Percentiles rank a stretch among this genome's conserved stretches.
phyloP scores from a whole-genome alignment of 176 grass and related monocot genomes.

The Stipa capillata region DNA sequence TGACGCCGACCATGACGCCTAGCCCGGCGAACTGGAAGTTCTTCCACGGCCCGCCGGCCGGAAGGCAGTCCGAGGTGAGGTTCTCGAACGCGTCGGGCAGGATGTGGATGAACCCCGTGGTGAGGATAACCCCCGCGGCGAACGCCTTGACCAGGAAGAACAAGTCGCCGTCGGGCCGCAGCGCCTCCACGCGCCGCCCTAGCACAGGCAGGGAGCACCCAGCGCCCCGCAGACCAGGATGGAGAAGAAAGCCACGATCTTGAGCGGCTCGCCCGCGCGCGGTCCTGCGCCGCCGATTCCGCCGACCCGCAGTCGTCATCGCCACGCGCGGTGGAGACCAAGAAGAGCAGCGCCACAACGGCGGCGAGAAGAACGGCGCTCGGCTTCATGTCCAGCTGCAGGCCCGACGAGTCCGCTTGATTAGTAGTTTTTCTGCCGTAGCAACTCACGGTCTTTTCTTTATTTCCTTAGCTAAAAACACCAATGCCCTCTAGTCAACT shows the following conservation, averaged over 20 bases:
- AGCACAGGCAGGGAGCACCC: conserved; percentile 30
- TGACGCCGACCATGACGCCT: conserved; percentile 45
- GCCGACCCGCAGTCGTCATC: too few relatives aligned
- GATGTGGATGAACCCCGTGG: conserved; percentile 35
- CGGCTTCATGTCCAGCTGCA: neutral
- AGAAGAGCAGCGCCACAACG: neutral
- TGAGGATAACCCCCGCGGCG: conserved; percentile 41
- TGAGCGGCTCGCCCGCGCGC: too few relatives aligned
- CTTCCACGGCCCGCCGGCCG: conserved; percentile 5
- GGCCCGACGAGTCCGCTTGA: too few relatives aligned
- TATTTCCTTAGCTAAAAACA: too few relatives aligned
- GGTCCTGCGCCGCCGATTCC: too few relatives aligned
- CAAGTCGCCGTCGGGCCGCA: conserved; percentile 22
- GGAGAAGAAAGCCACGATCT: conserved; percentile 38
- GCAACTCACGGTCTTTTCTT: too few relatives aligned
- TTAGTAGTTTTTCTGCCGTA: too few relatives aligned
- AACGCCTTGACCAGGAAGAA: conserved; percentile 50
- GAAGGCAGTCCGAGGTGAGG: conserved; percentile 13
- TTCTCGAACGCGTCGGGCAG: conserved; percentile 31
- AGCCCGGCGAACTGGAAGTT: conserved; percentile 40
- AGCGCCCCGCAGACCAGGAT: conserved; percentile 37
- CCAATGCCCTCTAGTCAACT: too few relatives aligned
- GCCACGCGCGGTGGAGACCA: neutral
- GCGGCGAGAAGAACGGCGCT: neutral
- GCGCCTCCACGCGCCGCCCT: conserved; percentile 8